Evolutionary conservation across 176 grass and related monocot species (phyloP).

Genomic region (barley (Hordeum vulgare)): DNA sequence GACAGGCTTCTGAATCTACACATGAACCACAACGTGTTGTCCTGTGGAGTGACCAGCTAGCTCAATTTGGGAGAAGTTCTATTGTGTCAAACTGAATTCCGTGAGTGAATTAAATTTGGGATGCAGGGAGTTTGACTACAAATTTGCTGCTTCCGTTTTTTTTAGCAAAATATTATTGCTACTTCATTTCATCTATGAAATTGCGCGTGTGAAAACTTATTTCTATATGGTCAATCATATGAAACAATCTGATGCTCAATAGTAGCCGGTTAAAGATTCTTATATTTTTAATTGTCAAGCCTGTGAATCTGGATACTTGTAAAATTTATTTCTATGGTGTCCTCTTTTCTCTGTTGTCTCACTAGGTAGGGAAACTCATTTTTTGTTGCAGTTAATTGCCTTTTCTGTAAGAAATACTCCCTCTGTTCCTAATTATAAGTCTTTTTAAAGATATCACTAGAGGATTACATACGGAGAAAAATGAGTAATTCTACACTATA

Average conservation of each 20-base stretch:
- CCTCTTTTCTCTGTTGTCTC: too few species aligned
- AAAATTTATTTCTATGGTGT: too few species aligned
- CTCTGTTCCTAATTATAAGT: too few species aligned
- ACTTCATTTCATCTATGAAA: neutral
- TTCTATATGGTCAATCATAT: neutral
- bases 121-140: neutral
- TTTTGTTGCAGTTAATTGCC: neutral
- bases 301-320: neutral
- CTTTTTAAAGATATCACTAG: too few species aligned
- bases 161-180: neutral
- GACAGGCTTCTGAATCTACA: neutral
- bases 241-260: neutral
- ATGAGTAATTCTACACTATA: too few species aligned
- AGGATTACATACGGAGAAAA: too few species aligned
- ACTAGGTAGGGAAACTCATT: too few species aligned
- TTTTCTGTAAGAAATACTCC: neutral
- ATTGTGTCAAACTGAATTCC: neutral
- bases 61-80: neutral
- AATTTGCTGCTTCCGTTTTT: neutral
- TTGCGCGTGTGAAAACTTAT: neutral
- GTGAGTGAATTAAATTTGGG: neutral
- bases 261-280: neutral
- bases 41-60: neutral
- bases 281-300: neutral
- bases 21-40: neutral